These are phyloP conservation scores for Ottelia alismoides DNA, from an alignment of 106 monocot species.

Conservation along the genomic window DNA sequence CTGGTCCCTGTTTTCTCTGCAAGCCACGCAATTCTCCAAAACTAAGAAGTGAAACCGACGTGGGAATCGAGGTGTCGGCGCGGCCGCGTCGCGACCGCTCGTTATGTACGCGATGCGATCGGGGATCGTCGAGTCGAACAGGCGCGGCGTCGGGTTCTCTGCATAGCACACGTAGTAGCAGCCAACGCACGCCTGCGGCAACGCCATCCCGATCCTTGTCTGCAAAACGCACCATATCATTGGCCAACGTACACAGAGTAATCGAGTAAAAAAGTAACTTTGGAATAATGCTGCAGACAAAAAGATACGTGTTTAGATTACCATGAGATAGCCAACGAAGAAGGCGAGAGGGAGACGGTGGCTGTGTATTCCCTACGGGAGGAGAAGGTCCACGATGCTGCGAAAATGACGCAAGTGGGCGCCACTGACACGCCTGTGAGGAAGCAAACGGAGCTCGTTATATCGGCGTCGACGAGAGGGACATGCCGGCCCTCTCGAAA, in stretches of 20 bases:
- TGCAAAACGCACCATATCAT: conserved; percentile 7
- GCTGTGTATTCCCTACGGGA: conserved; percentile 51
- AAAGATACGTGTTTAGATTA: conserved; percentile 1
- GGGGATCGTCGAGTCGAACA: conserved; percentile 77
- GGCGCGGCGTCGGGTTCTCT: conserved; percentile 55
- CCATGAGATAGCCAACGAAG: conserved; percentile 96
- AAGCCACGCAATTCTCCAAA: too few species aligned
- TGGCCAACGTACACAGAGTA: neutral
- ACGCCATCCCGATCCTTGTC: conserved; percentile 95
- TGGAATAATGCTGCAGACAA: too few species aligned
- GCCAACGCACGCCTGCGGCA: conserved; percentile 87
- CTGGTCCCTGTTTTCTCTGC: too few species aligned
- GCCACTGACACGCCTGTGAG: conserved; percentile 76
- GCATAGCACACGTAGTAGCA: conserved; percentile 98
- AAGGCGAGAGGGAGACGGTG: conserved; percentile 89
- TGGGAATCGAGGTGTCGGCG: conserved; percentile 61
- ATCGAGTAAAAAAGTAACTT: too few species aligned
- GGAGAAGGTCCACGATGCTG: conserved; percentile 67
- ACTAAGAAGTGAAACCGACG: too few species aligned
- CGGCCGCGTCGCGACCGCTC: conserved; percentile 21
- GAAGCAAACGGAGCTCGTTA: conserved; percentile 91
- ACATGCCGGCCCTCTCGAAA: conserved; percentile 73
- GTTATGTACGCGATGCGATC: conserved; percentile 45
- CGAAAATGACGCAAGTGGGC: conserved; percentile 58
- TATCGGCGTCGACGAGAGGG: conserved; percentile 81